Conservation (phyloP, 805 yeast genomes). For the Phaffomyces antillensis region DNA sequence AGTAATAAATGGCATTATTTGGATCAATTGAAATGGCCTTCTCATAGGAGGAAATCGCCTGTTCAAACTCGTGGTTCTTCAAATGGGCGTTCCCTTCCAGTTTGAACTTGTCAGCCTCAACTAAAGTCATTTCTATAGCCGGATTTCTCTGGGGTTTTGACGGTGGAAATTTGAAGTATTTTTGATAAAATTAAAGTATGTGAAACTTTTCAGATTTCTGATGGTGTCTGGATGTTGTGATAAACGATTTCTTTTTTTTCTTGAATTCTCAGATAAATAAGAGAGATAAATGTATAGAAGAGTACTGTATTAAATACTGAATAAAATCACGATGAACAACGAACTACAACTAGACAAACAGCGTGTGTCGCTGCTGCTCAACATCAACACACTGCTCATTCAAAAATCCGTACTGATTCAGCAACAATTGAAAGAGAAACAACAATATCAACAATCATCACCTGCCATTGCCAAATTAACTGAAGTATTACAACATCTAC, state of each 20-base stretch:
- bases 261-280: no score
- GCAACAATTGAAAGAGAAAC: constrained; percentile 16
- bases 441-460: constrained; percentile 7
- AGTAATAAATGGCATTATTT: constrained; percentile 53
- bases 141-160: no score
- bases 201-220: background rate
- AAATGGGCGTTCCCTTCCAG: constrained; percentile 67
- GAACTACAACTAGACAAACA: constrained; percentile 17
- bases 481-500: constrained; percentile 16
- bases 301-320: no score
- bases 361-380: constrained; percentile 17
- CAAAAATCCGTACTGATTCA: constrained; percentile 21
- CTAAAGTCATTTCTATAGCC: constrained; percentile 7
- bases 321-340: constrained; percentile 11
- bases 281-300: no score
- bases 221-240: background rate
- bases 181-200: no score
- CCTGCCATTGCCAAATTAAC: constrained; percentile 14
- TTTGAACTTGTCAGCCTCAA: constrained; percentile 45
- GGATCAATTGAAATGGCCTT: constrained; percentile 63
- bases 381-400: constrained; percentile 20
- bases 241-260: no score
- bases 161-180: no score
- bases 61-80: constrained; percentile 53
- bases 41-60: constrained; percentile 67